Evolutionary conservation across 495 filamentous ascomycete genomes (phyloP).

Genomic region (Letharia columbiana): DNA sequence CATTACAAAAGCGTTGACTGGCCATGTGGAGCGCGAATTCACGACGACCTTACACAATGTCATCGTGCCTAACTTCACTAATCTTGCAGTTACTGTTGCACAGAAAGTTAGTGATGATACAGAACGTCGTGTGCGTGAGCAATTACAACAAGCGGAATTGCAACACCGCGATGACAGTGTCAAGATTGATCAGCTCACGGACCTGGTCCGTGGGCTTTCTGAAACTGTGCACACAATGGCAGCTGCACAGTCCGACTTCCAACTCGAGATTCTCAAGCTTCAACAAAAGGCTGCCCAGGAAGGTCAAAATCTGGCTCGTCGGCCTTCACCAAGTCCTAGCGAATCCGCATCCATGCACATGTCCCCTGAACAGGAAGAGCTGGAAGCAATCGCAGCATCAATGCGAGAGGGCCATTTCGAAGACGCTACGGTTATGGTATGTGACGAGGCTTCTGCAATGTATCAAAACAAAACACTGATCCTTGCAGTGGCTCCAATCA

Average conservation of each 20-base stretch:
- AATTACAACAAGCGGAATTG: slow-evolving; percentile 57
- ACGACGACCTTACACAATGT: slow-evolving; percentile 49
- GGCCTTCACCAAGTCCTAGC: slow-evolving; percentile 18
- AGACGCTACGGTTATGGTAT: slow-evolving; percentile 57
- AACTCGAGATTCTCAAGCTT: slow-evolving; percentile 49
- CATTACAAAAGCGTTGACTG: slow-evolving; percentile 53
- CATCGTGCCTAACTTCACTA: slow-evolving; percentile 57
- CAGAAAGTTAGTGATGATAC: slow-evolving; percentile 55
- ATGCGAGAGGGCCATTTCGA: slow-evolving; percentile 61
- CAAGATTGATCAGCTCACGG: slow-evolving; percentile 78
- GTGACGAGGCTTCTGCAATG: slow-evolving; percentile 19
- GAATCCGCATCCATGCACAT: slow-evolving; percentile 26
- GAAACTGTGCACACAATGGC: slow-evolving; percentile 67
- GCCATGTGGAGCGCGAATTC: slow-evolving; percentile 61
- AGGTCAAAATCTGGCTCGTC: slow-evolving; percentile 19
- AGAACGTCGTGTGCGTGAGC: slow-evolving; percentile 54
- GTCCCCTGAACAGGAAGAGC: slow-evolving; percentile 55
- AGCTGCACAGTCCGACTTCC: slow-evolving; percentile 53
- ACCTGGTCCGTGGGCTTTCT: slow-evolving; percentile 59
- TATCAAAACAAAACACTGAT: slow-evolving; percentile 10
- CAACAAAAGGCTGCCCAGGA: slow-evolving; percentile 38
- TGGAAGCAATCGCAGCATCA: slow-evolving; percentile 53
- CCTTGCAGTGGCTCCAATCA: slow-evolving; percentile 77
- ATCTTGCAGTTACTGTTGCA: slow-evolving; percentile 46
- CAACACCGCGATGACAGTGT: slow-evolving; percentile 58